Percentiles rank a stretch among this genome's conserved stretches.
These are phyloP conservation scores for Citeromyces siamensis DNA, from an alignment of 1,139 yeast genomes.

Conservation along the genomic window DNA sequence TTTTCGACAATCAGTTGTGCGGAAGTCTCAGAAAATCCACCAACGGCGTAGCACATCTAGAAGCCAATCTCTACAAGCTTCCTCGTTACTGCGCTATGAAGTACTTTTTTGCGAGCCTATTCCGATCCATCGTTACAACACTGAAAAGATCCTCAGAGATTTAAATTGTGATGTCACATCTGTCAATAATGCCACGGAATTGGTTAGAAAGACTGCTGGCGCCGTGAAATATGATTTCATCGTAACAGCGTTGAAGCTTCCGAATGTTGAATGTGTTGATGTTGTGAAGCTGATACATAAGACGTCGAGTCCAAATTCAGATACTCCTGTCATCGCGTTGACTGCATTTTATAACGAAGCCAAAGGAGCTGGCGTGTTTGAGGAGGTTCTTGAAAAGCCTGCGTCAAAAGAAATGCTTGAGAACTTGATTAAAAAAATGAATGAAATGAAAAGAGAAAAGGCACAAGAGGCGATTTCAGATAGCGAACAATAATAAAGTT, in stretches of 20 bases:
- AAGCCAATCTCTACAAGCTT: not conserved
- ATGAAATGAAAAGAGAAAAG: conserved; percentile 2
- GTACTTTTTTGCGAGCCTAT: conserved; percentile 80
- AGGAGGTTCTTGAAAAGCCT: conserved; percentile 69
- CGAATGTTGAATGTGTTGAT: conserved; percentile 51
- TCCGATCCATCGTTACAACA: conserved; percentile 66
- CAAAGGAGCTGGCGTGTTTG: conserved; percentile 40
- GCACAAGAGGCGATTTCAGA: conserved; percentile 7
- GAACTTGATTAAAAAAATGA: conserved; percentile 3
- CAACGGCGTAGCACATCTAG: conserved; percentile 11
- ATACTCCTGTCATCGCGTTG: conserved; percentile 68
- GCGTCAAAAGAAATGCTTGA: conserved; percentile 26
- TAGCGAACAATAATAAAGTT: no score
- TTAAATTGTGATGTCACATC: conserved; percentile 77
- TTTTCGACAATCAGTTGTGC: conserved; percentile 32
- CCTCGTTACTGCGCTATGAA: conserved; percentile 27
- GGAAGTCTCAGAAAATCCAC: conserved; percentile 46
- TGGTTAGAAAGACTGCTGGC: conserved; percentile 72
- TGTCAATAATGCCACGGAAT: conserved; percentile 71
- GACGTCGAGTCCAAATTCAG: conserved; percentile 64
- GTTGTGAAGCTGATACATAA: conserved; percentile 67
- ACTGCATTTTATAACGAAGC: conserved; percentile 72
- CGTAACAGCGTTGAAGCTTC: conserved; percentile 59
- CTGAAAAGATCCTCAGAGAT: conserved; percentile 50
- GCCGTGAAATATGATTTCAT: conserved; percentile 78